These are phyloP conservation scores for Sporothrix dimorphospora DNA, from an alignment of 2,329 filamentous ascomycete genomes.

Conservation along the genomic window DNA sequence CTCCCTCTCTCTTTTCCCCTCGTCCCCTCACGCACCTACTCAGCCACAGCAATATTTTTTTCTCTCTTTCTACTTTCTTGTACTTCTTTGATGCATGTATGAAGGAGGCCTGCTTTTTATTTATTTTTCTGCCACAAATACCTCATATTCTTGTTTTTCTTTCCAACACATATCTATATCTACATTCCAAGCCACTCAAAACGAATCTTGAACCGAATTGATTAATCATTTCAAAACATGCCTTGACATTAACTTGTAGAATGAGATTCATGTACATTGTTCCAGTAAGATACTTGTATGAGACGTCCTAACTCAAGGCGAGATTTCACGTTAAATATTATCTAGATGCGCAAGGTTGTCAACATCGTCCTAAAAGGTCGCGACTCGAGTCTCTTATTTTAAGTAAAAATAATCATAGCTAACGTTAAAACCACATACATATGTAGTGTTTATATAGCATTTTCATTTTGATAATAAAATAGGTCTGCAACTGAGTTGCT, in stretches of 20 bases:
- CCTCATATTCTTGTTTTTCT: background rate
- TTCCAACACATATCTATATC: background rate
- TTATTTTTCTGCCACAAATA: background rate
- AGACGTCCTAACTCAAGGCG: background rate
- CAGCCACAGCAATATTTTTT: background rate
- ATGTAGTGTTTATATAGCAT: no score
- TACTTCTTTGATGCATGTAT: conserved; percentile 4
- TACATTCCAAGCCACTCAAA: conserved; percentile 1
- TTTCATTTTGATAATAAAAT: no score
- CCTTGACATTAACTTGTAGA: no score
- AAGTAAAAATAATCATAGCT: no score
- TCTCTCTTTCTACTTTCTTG: background rate
- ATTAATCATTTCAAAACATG: background rate
- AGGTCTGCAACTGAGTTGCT: no score
- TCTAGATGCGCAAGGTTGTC: no score
- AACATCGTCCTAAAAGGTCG: no score
- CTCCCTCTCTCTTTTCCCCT: background rate
- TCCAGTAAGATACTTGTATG: no score
- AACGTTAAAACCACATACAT: no score
- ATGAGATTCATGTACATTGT: no score
- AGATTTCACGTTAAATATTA: no score
- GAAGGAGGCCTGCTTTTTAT: conserved; percentile 3
- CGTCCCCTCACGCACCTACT: background rate
- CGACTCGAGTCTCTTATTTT: no score
- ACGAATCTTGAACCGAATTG: background rate